A percentile compares a stretch with the other conserved stretches of the same genome.
phyloP scores from a whole-genome alignment of 768 basidiomycete genomes.

The Lentinula raphanica region DNA sequence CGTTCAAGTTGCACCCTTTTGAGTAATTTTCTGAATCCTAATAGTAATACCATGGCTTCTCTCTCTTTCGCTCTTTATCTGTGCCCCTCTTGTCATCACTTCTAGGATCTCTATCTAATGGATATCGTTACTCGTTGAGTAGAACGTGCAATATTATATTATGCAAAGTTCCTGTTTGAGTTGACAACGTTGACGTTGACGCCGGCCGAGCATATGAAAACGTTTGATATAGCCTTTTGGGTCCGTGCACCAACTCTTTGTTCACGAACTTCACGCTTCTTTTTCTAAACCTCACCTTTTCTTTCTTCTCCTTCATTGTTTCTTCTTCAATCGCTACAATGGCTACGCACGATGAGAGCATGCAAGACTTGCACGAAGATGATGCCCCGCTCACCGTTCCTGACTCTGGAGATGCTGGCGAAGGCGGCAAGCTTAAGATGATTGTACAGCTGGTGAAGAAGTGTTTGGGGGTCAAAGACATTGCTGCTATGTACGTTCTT shows the following conservation, averaged over 20 bases:
- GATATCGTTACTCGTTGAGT: no score
- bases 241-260: neutral
- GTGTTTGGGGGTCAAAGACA: conserved; percentile 90
- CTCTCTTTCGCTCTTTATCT: no score
- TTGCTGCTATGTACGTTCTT: conserved; percentile 80
- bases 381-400: conserved; percentile 58
- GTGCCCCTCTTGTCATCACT: no score
- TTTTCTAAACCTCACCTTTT: neutral
- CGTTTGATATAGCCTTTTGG: neutral
- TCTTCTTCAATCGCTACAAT: neutral
- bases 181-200: neutral
- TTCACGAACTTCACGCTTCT: neutral
- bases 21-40: no score
- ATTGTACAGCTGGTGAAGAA: conserved; percentile 88
- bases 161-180: no score
- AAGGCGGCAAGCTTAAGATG: conserved; percentile 92
- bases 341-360: conserved; percentile 1
- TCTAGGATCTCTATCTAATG: no score
- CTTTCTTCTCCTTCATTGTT: neutral
- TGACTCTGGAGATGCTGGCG: conserved; percentile 65
- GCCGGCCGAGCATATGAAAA: neutral
- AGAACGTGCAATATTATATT: no score
- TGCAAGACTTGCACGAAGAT: conserved; percentile 35
- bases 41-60: no score
- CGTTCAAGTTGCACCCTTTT: no score